Conservation (phyloP, 2,329 filamentous ascomycete species). For the Rhynchosporium graminicola region DNA sequence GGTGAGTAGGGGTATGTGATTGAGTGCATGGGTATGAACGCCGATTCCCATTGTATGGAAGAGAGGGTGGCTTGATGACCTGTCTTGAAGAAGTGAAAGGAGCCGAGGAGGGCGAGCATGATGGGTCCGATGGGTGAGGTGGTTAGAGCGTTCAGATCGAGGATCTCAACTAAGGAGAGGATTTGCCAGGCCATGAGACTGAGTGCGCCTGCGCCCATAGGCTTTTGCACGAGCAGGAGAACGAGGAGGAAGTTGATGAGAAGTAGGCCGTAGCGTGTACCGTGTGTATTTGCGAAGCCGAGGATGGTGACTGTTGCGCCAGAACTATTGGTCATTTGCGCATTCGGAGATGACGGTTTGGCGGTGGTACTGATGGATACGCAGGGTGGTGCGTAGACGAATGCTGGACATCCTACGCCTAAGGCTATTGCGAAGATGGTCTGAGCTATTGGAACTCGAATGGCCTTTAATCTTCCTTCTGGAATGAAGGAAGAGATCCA, state of each 20-base stretch:
- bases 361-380: constrained; percentile 65
- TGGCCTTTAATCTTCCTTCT: constrained; percentile 65
- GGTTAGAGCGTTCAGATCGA: constrained; percentile 62
- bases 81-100: constrained; percentile 96
- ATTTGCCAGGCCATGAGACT: constrained; percentile 86
- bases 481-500: constrained; percentile 66
- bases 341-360: constrained; percentile 23
- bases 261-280: constrained; percentile 84
- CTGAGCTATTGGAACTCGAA: constrained; percentile 78
- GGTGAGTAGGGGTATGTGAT: constrained; percentile 90
- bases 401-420: constrained; percentile 81
- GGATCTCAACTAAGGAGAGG: constrained; percentile 69
- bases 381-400: constrained; percentile 82
- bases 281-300: constrained; percentile 91
- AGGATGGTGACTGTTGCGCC: constrained; percentile 71
- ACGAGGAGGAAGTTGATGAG: constrained; percentile 76
- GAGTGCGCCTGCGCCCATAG: constrained; percentile 87
- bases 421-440: constrained; percentile 76
- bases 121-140: constrained; percentile 78
- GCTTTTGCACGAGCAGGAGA: constrained; percentile 82
- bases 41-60: constrained; percentile 93
- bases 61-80: constrained; percentile 88
- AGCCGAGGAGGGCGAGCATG: constrained; percentile 83
- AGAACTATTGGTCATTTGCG: constrained; percentile 38
- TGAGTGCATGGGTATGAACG: constrained; percentile 82